Conservation (phyloP, 352 stramenopile species). For the Albugo laibachii region DNA sequence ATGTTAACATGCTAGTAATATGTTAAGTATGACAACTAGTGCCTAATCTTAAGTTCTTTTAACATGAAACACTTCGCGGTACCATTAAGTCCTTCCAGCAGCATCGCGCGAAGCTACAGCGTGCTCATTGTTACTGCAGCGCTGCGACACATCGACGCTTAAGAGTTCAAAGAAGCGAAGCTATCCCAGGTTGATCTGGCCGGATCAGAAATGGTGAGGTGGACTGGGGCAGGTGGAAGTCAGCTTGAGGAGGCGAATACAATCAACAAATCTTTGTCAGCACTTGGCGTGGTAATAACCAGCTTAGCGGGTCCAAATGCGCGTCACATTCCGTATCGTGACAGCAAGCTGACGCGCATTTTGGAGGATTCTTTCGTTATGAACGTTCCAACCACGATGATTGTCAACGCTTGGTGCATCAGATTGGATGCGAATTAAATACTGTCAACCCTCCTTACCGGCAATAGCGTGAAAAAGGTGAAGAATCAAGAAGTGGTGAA, state of each 20-base stretch:
- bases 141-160: conserved; percentile 29
- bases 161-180: conserved; percentile 61
- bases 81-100: too few relatives aligned
- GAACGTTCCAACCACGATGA: too few relatives aligned
- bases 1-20: too few relatives aligned
- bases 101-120: conserved; percentile 90
- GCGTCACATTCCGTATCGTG: conserved; percentile 89
- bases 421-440: too few relatives aligned
- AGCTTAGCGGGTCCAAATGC: conserved; percentile 25
- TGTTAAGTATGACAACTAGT: too few relatives aligned
- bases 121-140: conserved; percentile 95
- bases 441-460: too few relatives aligned
- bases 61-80: too few relatives aligned
- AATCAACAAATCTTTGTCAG: conserved; percentile 86
- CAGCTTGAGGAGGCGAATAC: conserved; percentile 89
- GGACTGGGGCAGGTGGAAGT: conserved; percentile 88
- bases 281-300: conserved; percentile 82
- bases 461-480: too few relatives aligned
- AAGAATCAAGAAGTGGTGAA: too few relatives aligned
- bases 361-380: too few relatives aligned
- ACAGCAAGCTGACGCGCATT: conserved; percentile 87
- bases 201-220: conserved; percentile 82
- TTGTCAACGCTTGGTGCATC: too few relatives aligned
- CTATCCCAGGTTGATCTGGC: conserved; percentile 93
- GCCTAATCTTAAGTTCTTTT: too few relatives aligned